Evolutionary conservation across 108 stramenopile genomes (phyloP), one percentile per base, ranked within the genome.

Genomic region (Nannochloropsis oceanica): DNA sequence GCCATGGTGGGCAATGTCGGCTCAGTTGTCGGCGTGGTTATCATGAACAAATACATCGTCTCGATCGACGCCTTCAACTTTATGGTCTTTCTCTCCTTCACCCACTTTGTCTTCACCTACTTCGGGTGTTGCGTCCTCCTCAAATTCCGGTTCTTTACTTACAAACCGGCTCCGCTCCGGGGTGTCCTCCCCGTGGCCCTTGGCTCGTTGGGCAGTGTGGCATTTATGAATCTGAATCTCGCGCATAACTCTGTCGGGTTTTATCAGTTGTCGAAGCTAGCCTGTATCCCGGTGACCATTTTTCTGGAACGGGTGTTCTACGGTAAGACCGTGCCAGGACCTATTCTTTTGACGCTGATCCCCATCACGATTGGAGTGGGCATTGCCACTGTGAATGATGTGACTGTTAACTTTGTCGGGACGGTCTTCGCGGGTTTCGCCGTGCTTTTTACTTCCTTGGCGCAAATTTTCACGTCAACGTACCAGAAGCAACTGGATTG

Each of bases 201-300:
- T 26, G 87, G 84, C 25, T 42, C 34, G 11, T 34, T 88, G 13
- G 25, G 59, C 42, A 81, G 84, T n/a, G 84, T 88, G 2, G 87
- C 84, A 24, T 88, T 88, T 0, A 88, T 88, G 87, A 88, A 88
- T 79, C n/a, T 88, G 73, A 88, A 88, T 34, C 42, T 88, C 26
- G 25, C 84, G 27, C 34, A 88, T n/a, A 88, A 88, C 44, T 85
- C 84, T 18, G 87, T 88, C 3, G 84, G 84, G n/a, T 88, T 88
- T 46, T 88, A 85, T 79, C 87, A 88, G 87, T 3, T 88, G n/a
- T 85, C 87, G 14, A 88, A 88, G 84, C 14, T 88, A n/a, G 84
- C 84, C 9, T 88, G 87, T 27, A 88, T 88, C 42, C 87, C 87
- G 2, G 26, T 85, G 25, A 88, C 87, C n/a, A 25, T 88, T 12